These are phyloP conservation scores for Sechiopsis laciniata DNA, from an alignment of 306 rosid genomes.

Conservation along the genomic window DNA sequence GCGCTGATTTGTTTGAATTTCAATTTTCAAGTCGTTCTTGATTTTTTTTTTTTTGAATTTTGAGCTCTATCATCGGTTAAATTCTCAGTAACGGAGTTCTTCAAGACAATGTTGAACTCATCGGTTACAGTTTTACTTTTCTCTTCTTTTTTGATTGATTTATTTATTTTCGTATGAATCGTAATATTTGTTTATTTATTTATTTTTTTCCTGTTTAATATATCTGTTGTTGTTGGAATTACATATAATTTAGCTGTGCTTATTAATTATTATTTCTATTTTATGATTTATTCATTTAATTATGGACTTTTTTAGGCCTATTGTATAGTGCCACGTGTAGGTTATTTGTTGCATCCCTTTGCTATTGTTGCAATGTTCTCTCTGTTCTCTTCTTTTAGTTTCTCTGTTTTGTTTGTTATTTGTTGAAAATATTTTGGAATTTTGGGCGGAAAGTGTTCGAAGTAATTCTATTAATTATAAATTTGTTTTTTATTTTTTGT, in stretches of 20 bases:
- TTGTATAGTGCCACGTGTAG: not conserved
- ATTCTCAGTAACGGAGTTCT: not conserved
- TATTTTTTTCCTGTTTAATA: conserved; percentile 3
- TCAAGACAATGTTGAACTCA: not conserved
- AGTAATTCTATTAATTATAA: no score
- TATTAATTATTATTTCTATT: not conserved
- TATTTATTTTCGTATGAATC: not conserved
- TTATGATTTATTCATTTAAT: no score
- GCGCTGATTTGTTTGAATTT: conserved; percentile 2
- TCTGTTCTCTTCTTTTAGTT: not conserved
- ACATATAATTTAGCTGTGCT: not conserved
- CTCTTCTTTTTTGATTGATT: conserved; percentile 5
- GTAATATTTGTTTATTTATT: no score
- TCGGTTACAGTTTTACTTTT: not conserved
- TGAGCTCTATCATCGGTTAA: not conserved
- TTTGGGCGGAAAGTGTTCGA: not conserved
- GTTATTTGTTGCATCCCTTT: not conserved
- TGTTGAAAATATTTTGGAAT: not conserved
- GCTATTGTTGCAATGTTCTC: not conserved
- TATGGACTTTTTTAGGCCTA: not conserved
- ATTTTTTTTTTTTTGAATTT: not conserved
- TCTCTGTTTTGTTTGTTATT: not conserved
- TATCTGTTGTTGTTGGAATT: no score
- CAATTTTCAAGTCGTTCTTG: not conserved
- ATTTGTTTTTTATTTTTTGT: no score